Conservation (phyloP, 257 asterid genomes). For the Jaltomata sinuosa region DNA sequence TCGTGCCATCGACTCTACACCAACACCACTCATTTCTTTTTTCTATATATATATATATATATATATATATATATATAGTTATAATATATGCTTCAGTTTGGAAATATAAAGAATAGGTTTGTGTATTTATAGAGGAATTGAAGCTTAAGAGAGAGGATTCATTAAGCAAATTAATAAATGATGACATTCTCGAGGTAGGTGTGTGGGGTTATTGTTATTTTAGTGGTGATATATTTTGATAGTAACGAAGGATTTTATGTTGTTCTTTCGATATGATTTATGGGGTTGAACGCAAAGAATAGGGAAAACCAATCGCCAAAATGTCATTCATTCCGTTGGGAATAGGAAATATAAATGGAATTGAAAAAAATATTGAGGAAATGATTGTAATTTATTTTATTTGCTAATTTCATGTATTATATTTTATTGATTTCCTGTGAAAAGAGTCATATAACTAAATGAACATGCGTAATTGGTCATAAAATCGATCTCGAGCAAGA, state of each 20-base stretch:
- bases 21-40: constrained; percentile 12
- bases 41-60: too few relatives aligned
- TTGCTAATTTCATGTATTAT: too few relatives aligned
- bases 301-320: neutral
- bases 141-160: neutral
- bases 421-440: too few relatives aligned
- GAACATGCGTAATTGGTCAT: too few relatives aligned
- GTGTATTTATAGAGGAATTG: neutral
- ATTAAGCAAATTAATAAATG: neutral
- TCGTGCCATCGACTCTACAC: neutral
- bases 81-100: neutral
- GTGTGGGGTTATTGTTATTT: neutral
- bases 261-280: neutral
- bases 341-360: too few relatives aligned
- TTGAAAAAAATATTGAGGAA: too few relatives aligned
- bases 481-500: too few relatives aligned
- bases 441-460: too few relatives aligned
- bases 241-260: neutral
- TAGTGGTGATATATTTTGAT: neutral
- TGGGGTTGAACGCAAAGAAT: neutral
- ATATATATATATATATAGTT: neutral
- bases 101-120: neutral
- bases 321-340: too few relatives aligned
- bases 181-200: neutral
- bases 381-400: too few relatives aligned